Percentiles rank a stretch among this genome's conserved stretches.
Conservation (phyloP, 164 flowering plant genomes). For the Piper betle region DNA sequence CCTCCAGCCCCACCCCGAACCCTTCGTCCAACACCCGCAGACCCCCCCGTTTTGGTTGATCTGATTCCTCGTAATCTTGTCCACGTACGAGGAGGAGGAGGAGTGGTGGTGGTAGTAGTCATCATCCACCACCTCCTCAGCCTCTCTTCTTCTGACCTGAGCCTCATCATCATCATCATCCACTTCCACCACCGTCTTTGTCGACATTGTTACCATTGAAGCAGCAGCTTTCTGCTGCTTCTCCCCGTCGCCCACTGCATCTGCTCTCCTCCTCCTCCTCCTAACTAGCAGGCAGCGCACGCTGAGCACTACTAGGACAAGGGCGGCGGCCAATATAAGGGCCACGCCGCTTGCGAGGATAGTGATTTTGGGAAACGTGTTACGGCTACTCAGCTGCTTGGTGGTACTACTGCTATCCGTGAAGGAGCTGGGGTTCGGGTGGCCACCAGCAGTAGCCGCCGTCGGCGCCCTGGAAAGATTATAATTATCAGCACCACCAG, state of each 20-base stretch:
- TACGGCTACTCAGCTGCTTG: neutral
- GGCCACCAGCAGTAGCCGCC: slow-evolving; percentile 25
- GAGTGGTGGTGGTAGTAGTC: too few relatives aligned
- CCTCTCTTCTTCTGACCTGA: slow-evolving; percentile 3
- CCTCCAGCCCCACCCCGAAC: slow-evolving; percentile 75
- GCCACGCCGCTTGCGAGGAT: neutral
- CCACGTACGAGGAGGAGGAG: too few relatives aligned
- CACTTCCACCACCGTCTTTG: too few relatives aligned
- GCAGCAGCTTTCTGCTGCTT: too few relatives aligned
- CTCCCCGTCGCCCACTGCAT: neutral
- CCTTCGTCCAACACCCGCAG: slow-evolving; percentile 51
- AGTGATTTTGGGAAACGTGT: neutral
- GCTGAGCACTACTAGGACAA: neutral
- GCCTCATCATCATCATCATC: too few relatives aligned
- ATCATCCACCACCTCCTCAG: slow-evolving; percentile 40
- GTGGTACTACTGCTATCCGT: slow-evolving; percentile 16
- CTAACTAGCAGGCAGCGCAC: neutral
- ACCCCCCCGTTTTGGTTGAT: slow-evolving; percentile 14
- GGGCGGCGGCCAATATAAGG: too few relatives aligned
- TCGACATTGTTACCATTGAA: too few relatives aligned
- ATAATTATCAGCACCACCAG: neutral
- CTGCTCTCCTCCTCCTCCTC: neutral
- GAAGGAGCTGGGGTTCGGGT: slow-evolving; percentile 13
- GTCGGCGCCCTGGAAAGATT: neutral
- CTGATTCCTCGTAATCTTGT: too few relatives aligned